Conservation (phyloP, 2,329 filamentous ascomycete genomes). For the Aspergillus proliferans region DNA sequence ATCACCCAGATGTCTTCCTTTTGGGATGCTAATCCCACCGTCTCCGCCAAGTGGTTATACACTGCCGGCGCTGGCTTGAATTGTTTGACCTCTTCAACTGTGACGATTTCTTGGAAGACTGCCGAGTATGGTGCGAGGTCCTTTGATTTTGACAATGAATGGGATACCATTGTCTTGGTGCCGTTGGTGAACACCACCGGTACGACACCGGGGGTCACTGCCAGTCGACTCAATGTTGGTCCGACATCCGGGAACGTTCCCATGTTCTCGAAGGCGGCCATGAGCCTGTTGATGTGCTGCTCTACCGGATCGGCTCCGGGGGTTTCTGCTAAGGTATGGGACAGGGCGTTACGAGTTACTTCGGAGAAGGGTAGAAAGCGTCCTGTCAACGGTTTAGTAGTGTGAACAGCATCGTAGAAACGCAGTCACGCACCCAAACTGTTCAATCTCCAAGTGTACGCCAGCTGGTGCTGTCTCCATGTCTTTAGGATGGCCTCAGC, state of each 20-base stretch:
- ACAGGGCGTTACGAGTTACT: slow-evolving; percentile 58
- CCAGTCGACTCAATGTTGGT: slow-evolving; percentile 47
- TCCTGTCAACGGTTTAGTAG: slow-evolving; percentile 36
- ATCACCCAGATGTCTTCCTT: slow-evolving; percentile 59
- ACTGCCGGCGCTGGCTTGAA: slow-evolving; percentile 62
- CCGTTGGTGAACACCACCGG: slow-evolving; percentile 67
- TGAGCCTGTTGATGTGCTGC: slow-evolving; percentile 45
- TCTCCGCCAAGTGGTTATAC: slow-evolving; percentile 55
- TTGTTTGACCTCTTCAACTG: slow-evolving; percentile 52
- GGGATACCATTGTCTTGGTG: slow-evolving; percentile 55
- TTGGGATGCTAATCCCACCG: slow-evolving; percentile 42
- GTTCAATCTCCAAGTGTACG: slow-evolving; percentile 71
- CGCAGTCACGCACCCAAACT: slow-evolving; percentile 58
- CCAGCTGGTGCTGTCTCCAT: slow-evolving; percentile 66
- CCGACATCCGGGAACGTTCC: slow-evolving; percentile 60
- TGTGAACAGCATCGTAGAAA: slow-evolving; percentile 1
- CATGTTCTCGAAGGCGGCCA: slow-evolving; percentile 60
- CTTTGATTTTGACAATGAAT: slow-evolving; percentile 53
- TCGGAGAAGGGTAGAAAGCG: slow-evolving; percentile 56
- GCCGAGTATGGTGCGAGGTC: slow-evolving; percentile 46
- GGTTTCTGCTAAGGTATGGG: slow-evolving; percentile 58
- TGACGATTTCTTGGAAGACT: slow-evolving; percentile 52
- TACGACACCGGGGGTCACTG: slow-evolving; percentile 37
- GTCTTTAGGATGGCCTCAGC: slow-evolving; percentile 52
- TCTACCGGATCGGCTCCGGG: slow-evolving; percentile 38